A percentile compares a stretch with the other conserved stretches of the same genome.
phyloP scores from a whole-genome alignment of 805 yeast genomes.

The Metschnikowia peoriensis region DNA sequence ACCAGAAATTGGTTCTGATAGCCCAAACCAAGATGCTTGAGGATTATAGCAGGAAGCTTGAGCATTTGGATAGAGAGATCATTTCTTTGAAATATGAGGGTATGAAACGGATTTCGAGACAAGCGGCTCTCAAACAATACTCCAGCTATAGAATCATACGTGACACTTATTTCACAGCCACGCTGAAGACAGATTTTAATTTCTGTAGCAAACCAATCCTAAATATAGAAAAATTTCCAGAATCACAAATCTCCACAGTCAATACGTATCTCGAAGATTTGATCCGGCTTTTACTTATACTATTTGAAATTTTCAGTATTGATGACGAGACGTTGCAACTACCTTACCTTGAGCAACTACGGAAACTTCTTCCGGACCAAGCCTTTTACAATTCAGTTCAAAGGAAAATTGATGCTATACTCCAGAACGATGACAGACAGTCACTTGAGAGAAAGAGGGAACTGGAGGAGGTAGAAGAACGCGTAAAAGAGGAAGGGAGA shows the following conservation, averaged over 20 bases:
- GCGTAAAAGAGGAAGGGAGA: background rate
- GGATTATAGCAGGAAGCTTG: slow-evolving; percentile 8
- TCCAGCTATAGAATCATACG: slow-evolving; percentile 25
- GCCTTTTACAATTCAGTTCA: slow-evolving; percentile 31
- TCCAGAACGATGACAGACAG: slow-evolving; percentile 10
- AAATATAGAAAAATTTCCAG: slow-evolving; percentile 25
- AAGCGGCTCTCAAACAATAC: slow-evolving; percentile 24
- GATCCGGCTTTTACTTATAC: slow-evolving; percentile 17
- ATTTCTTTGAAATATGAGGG: slow-evolving; percentile 11
- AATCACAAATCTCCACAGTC: slow-evolving; percentile 21
- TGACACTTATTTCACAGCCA: slow-evolving; percentile 15
- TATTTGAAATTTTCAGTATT: slow-evolving; percentile 15
- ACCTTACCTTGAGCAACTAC: slow-evolving; percentile 20
- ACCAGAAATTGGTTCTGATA: background rate
- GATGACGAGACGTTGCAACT: slow-evolving; percentile 11
- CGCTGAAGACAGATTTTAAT: background rate
- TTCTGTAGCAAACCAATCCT: slow-evolving; percentile 31
- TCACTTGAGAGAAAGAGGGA: background rate
- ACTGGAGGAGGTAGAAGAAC: background rate
- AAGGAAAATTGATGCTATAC: slow-evolving; percentile 30
- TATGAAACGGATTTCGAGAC: slow-evolving; percentile 23
- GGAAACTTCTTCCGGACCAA: slow-evolving; percentile 22
- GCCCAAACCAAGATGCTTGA: slow-evolving; percentile 1
- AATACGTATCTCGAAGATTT: slow-evolving; percentile 26
- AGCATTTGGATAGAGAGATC: slow-evolving; percentile 7